A percentile compares a stretch with the other conserved stretches of the same genome.
These are phyloP conservation scores for Sporothrix dimorphospora DNA, from an alignment of 2,329 filamentous ascomycete genomes.

Conservation along the genomic window DNA sequence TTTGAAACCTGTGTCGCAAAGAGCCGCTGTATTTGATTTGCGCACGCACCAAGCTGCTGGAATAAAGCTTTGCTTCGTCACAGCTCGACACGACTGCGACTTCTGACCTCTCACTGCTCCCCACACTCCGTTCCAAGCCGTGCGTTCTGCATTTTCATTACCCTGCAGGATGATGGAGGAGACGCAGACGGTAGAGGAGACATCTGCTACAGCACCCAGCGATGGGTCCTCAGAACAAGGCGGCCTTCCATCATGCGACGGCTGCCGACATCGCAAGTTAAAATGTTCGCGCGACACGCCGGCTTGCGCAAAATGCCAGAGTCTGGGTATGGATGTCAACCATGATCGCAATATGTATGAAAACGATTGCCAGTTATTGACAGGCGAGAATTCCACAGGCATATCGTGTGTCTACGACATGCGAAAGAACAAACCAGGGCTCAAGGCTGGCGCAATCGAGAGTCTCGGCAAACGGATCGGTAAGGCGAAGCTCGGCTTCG, in stretches of 20 bases:
- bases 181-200: not conserved
- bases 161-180: not conserved
- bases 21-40: no score
- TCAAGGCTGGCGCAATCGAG: conserved; percentile 4
- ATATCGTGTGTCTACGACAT: conserved; percentile 10
- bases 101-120: no score
- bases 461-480: conserved; percentile 8
- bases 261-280: conserved; percentile 9
- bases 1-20: no score
- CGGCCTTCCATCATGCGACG: conserved; percentile 7
- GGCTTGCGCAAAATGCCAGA: not conserved
- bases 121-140: no score
- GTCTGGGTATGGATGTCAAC: not conserved
- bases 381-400: not conserved
- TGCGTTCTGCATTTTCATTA: not conserved
- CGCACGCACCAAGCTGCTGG: not conserved
- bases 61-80: not conserved
- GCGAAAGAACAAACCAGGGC: conserved; percentile 10
- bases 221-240: not conserved
- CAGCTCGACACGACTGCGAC: not conserved
- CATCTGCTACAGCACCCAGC: not conserved
- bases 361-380: not conserved
- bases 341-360: not conserved
- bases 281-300: conserved; percentile 14
- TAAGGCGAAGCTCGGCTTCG: not conserved